Evolutionary conservation across 108 stramenopile species (phyloP), one percentile per base, ranked within the genome.

Genomic region (Nannochloropsis salina): DNA sequence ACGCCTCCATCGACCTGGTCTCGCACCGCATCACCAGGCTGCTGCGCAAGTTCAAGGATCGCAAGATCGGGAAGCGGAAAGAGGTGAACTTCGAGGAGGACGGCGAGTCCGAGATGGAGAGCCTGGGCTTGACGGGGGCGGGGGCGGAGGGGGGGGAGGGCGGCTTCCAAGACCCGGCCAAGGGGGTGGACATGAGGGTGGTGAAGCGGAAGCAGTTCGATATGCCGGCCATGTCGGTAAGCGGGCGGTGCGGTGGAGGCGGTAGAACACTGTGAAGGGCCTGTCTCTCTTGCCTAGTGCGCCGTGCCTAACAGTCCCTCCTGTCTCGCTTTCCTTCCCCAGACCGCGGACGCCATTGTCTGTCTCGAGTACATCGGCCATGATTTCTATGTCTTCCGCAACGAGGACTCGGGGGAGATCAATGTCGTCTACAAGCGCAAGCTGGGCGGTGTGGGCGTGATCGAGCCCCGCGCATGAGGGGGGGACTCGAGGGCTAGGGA

Each of bases 341-440:
- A 74, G 61, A 74, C 61, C 2, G 90, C 89, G 11, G 90, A 90
- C 20, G 90, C 90, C 12, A 86, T 90, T 41, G 45, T 84, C 41
- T 87, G 85, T 22, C 44, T 90, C 12, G 90, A 89, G 12, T 90
- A 89, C 86, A 85, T 90, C 74, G 88, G 43, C 89, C 90, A 90
- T 74, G 87, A 89, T 85, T 90, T 90, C 84, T 90, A 90, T 41
- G 89, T 90, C 6, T 90, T 89, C 90, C 86, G 90, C 21, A 90
- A 90, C 87, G 85, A 20, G 18, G 89, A 87, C 41, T 87, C 90
- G 21, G 84, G 82, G 86, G 90, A 90, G 84, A 83, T 90, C 41
- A 90, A 90, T 80, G 90, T 90, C 10, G 89, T 90, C 21, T 90
- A 90, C 89, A 88, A 89, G 86, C 88, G 90, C 45, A 90, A 89